phyloP scores from a whole-genome alignment of 306 rosid species.

The Casuarina glauca region DNA sequence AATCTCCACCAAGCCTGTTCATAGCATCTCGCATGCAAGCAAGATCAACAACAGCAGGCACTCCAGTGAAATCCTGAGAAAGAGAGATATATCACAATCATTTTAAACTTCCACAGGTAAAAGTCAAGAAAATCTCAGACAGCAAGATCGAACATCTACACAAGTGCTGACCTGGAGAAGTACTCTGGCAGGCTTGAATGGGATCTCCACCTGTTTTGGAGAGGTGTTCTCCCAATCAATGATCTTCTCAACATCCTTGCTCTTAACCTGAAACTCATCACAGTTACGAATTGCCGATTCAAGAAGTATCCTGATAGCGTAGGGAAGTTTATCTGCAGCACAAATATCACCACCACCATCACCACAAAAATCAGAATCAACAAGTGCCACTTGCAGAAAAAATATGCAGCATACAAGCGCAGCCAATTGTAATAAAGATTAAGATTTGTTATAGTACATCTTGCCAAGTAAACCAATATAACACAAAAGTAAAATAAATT shows the following conservation, averaged over 20 bases:
- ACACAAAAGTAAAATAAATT: background rate
- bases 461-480: background rate
- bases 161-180: conserved; percentile 72
- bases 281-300: conserved; percentile 97
- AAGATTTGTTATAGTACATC: background rate
- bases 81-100: conserved; percentile 23
- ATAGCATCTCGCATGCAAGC: conserved; percentile 99
- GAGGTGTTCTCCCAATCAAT: conserved; percentile 85
- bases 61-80: conserved; percentile 93
- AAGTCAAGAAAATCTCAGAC: background rate
- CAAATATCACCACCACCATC: conserved; percentile 29
- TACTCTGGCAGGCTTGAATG: conserved; percentile 96
- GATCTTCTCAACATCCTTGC: conserved; percentile 79
- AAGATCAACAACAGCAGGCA: conserved; percentile 97
- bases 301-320: conserved; percentile 83
- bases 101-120: background rate
- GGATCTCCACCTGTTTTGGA: conserved; percentile 88
- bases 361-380: conserved; percentile 2
- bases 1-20: conserved; percentile 89
- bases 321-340: conserved; percentile 78
- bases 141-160: conserved; percentile 8
- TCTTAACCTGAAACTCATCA: conserved; percentile 90
- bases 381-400: conserved; percentile 2
- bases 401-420: conserved; percentile 4
- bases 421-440: background rate